These are phyloP conservation scores for Cyberlindnera suaveolens DNA, from an alignment of 805 yeast genomes.

Conservation along the genomic window DNA sequence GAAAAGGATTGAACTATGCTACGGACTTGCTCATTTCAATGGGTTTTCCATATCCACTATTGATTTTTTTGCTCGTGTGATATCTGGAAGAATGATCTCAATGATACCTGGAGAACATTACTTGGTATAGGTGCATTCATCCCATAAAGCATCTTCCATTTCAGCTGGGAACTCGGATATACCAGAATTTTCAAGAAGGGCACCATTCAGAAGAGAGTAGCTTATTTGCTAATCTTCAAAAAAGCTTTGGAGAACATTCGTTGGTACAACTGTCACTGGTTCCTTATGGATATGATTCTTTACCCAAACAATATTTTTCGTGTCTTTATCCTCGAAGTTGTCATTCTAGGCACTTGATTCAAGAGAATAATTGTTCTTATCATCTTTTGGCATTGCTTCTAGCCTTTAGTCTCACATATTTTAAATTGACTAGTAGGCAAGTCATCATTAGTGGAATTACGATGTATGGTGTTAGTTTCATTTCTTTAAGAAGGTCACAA, in stretches of 20 bases:
- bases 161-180: too few relatives aligned
- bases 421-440: constrained; percentile 4
- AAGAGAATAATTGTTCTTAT: constrained; percentile 7
- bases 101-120: too few relatives aligned
- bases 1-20: too few relatives aligned
- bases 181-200: too few relatives aligned
- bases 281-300: constrained; percentile 56
- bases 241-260: constrained; percentile 38
- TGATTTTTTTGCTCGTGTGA: too few relatives aligned
- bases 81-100: too few relatives aligned
- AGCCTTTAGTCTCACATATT: constrained; percentile 1
- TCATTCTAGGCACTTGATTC: constrained; percentile 28
- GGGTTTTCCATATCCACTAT: too few relatives aligned
- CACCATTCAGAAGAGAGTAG: constrained; percentile 27
- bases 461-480: constrained; percentile 35
- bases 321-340: constrained; percentile 38
- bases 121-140: too few relatives aligned
- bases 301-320: constrained; percentile 61
- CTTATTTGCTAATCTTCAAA: constrained; percentile 6
- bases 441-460: constrained; percentile 6
- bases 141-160: too few relatives aligned
- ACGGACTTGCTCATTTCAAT: too few relatives aligned
- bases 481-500: constrained; percentile 25
- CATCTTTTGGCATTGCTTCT: constrained; percentile 9
- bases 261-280: constrained; percentile 73